These are phyloP conservation scores for Ulota crispa DNA, from an alignment of 225 moss, liverwort and hornwort species.

Conservation along the genomic window DNA sequence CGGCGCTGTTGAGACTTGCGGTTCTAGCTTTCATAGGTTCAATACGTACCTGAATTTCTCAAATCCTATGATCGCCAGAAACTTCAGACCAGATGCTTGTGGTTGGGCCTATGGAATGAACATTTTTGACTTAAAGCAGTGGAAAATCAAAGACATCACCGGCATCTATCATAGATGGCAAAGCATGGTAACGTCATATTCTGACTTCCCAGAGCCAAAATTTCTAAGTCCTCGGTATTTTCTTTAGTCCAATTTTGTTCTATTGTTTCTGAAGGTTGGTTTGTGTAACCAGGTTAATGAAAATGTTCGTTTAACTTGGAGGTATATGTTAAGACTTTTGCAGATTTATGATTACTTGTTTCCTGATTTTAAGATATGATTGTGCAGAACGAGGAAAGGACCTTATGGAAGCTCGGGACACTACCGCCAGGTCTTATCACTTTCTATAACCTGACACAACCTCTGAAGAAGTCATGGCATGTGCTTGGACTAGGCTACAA, in stretches of 20 bases:
- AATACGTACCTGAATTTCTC: slow-evolving; percentile 71
- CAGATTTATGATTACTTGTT: background rate
- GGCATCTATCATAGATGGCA: slow-evolving; percentile 73
- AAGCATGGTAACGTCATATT: slow-evolving; percentile 42
- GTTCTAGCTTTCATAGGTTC: slow-evolving; percentile 62
- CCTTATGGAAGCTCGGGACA: slow-evolving; percentile 70
- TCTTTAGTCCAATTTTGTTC: background rate
- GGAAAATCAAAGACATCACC: slow-evolving; percentile 65
- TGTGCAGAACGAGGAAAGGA: slow-evolving; percentile 65
- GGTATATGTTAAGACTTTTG: background rate
- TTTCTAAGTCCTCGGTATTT: background rate
- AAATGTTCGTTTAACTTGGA: background rate
- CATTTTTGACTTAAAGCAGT: slow-evolving; percentile 64
- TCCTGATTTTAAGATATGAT: slow-evolving; percentile 17
- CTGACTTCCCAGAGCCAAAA: background rate
- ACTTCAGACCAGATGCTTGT: slow-evolving; percentile 57
- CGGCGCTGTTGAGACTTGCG: slow-evolving; percentile 70
- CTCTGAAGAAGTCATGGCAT: slow-evolving; percentile 61
- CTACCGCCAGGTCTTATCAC: slow-evolving; percentile 71
- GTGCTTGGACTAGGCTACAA: slow-evolving; percentile 73
- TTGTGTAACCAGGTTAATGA: background rate
- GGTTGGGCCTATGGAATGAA: slow-evolving; percentile 80
- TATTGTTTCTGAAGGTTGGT: background rate
- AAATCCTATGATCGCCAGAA: slow-evolving; percentile 53
- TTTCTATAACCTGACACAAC: slow-evolving; percentile 56